Conservation (phyloP, 306 rosid species). For the Malus orientalis region DNA sequence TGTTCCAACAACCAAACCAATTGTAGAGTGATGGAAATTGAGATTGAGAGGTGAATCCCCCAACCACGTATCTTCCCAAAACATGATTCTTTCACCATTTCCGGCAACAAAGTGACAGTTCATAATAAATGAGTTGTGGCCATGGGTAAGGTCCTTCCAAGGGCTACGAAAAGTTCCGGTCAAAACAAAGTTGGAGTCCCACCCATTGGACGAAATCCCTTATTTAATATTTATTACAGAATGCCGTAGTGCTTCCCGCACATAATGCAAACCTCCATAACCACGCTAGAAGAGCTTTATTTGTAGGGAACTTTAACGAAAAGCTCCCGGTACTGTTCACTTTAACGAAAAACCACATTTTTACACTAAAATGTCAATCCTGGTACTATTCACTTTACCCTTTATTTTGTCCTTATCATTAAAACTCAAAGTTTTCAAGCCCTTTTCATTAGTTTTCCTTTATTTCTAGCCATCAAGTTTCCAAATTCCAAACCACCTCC, state of each 20-base stretch:
- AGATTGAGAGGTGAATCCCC: not conserved
- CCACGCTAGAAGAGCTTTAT: not conserved
- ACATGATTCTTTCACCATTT: not conserved
- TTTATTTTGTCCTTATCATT: too few relatives aligned
- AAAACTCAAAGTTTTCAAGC: too few relatives aligned
- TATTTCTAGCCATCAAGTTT: not conserved
- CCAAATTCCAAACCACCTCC: too few relatives aligned
- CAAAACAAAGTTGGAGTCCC: not conserved
- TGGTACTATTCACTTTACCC: too few relatives aligned
- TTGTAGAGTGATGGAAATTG: not conserved
- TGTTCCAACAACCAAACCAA: not conserved
- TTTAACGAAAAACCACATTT: too few relatives aligned
- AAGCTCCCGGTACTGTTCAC: too few relatives aligned
- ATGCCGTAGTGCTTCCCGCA: not conserved
- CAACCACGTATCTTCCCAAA: not conserved
- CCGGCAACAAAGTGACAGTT: not conserved
- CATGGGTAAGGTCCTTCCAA: not conserved
- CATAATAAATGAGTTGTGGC: not conserved
- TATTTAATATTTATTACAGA: too few relatives aligned
- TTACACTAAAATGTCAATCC: too few relatives aligned
- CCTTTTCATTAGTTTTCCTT: not conserved
- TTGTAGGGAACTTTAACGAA: too few relatives aligned
- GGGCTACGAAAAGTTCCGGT: not conserved
- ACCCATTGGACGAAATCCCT: not conserved
- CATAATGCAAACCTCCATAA: not conserved